Base-by-base conservation (phyloP, 1,284 basidiomycete genomes). In the Sanghuangporus weigelae region DNA sequence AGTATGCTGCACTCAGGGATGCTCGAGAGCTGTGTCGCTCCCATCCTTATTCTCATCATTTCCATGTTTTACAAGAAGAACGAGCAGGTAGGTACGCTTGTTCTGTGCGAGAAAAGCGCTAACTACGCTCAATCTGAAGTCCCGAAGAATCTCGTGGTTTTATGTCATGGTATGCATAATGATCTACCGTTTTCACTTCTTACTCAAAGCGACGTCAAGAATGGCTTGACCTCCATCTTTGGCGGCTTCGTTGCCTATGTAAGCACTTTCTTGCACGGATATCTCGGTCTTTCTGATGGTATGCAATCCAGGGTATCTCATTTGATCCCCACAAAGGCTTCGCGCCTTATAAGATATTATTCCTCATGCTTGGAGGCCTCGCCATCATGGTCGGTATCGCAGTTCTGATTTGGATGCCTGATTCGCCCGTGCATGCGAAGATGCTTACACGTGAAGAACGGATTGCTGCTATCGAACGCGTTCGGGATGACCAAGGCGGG, bases 41-140 rank as follows among this genome's bases (percentile, higher is more conserved):
- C 85, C 0, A 84, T 81, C 66, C 75, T 89, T 38, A 83, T 89
- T 69, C 72, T 87, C 53, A 80, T 87, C 57, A 81, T 89, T 40
- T 82, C 83, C 6, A 86, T 86, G 81, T 87, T 86, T 71, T 88
- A 88, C 72, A 86, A 84, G 74, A 88, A 86, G 73, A 76, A 85
- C 59, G 86, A 89, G 68, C 87, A 89, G 75, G 83, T 78, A 55
- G 42, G 73, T 14, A 7, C 16, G 23, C 21, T 53, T 39, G 12
- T 31, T 57, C 7, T 10, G n/a, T 16, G 26, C 19, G 21, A 21
- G 16, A 40, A 35, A 51, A 7, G 11, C 36, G 31, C 12, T 56
- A 7, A 56, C n/a, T 48, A 31, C 16, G 26, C n/a, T 21, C 26
- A 31, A 31, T 31, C 16, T 59, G 48, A 60, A 86, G 79, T 83